Evolutionary conservation across 331 rosid genomes (phyloP).

Genomic region (Dryas integrifolia): DNA sequence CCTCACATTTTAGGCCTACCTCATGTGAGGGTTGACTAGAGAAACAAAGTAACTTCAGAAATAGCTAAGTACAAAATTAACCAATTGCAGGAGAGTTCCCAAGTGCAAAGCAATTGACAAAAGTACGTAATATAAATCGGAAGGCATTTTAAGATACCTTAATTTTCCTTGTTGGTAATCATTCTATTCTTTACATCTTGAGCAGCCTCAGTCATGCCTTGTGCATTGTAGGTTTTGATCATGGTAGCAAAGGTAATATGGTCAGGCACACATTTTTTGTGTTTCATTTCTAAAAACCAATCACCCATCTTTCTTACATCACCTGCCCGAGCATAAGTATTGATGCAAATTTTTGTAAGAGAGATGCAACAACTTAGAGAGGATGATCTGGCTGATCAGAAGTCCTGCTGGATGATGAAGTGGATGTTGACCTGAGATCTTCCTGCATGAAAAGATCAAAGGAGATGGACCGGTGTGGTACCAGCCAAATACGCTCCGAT

Average conservation of each 20-base stretch:
- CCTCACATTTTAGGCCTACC: not conserved
- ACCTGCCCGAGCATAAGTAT: conserved; percentile 61
- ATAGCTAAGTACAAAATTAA: not conserved
- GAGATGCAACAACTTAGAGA: no score
- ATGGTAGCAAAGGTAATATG: conserved; percentile 58
- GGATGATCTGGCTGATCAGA: no score
- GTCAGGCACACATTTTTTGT: conserved; percentile 64
- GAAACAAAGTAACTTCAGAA: not conserved
- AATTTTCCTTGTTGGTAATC: conserved; percentile 37
- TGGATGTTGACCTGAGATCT: no score
- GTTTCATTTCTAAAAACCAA: conserved; percentile 64
- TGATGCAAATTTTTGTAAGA: no score
- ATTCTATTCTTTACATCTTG: conserved; percentile 47
- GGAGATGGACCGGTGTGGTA: no score
- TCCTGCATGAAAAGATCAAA: no score
- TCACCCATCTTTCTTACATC: conserved; percentile 59
- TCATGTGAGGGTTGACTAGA: not conserved
- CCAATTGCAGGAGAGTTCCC: not conserved
- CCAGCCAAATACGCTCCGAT: no score
- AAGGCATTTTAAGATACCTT: conserved; percentile 38
- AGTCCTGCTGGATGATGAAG: no score
- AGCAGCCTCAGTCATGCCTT: conserved; percentile 75
- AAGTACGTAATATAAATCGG: not conserved
- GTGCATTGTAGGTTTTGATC: conserved; percentile 61
- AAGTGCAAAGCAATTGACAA: conserved; percentile 5